Evolutionary conservation across 2,329 filamentous ascomycete species (phyloP).

Genomic region (Ophiosphaerella narmari): DNA sequence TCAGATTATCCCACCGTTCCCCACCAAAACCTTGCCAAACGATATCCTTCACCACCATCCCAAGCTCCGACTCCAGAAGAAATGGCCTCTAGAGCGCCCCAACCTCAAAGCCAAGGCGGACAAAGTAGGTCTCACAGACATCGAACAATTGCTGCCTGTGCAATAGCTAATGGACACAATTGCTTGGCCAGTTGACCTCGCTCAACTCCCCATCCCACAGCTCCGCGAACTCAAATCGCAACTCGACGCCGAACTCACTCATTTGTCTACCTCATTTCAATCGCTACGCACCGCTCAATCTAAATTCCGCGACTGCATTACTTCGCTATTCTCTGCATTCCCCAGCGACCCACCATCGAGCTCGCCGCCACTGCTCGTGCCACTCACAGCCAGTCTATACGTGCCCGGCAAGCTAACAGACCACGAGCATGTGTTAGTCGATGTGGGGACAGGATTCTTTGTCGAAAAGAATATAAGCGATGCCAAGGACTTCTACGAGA

Average conservation of each 20-base stretch:
- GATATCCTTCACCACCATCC: conserved; percentile 9
- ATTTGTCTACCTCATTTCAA: conserved; percentile 86
- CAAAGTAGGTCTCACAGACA: conserved; percentile 28
- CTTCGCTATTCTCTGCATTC: conserved; percentile 70
- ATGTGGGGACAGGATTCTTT: conserved; percentile 92
- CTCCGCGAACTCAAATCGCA: conserved; percentile 93
- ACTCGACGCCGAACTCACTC: conserved; percentile 93
- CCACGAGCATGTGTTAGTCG: conserved; percentile 63
- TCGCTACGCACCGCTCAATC: conserved; percentile 88
- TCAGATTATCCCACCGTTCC: conserved; percentile 26
- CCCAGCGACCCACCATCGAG: conserved; percentile 29
- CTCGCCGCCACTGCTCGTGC: conserved; percentile 74
- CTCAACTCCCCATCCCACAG: conserved; percentile 79
- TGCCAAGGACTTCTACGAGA: conserved; percentile 68
- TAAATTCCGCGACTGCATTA: conserved; percentile 89
- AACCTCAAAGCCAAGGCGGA: conserved; percentile 28
- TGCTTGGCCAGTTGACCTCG: conserved; percentile 63
- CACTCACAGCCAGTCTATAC: conserved; percentile 91
- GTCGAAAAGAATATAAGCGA: conserved; percentile 78
- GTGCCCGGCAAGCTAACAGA: conserved; percentile 77
- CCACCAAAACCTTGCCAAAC: conserved; percentile 26
- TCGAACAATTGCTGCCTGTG: conserved; percentile 1
- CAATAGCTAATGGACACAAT: too few species aligned
- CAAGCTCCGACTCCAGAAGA: conserved; percentile 2
- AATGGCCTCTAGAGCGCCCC: conserved; percentile 29